Evolutionary conservation across 2,329 filamentous ascomycete species (phyloP).

Genomic region (Dothistroma septosporum): DNA sequence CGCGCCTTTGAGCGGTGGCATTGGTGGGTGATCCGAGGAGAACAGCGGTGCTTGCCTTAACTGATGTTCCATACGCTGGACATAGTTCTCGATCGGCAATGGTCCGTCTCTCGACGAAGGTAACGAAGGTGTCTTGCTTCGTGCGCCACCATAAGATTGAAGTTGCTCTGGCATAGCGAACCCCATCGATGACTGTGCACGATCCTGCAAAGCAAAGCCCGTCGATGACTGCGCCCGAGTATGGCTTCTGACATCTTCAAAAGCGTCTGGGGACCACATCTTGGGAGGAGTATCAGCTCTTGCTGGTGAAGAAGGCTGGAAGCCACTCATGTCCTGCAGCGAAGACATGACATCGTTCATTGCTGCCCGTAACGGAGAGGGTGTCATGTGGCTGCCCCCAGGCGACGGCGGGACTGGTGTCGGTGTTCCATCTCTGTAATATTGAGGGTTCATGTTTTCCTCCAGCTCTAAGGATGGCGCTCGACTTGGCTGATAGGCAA

Average conservation of each 20-base stretch:
- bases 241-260: conserved; percentile 55
- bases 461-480: conserved; percentile 45
- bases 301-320: conserved; percentile 44
- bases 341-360: conserved; percentile 99
- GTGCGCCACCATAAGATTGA: conserved; percentile 44
- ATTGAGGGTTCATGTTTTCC: conserved; percentile 34
- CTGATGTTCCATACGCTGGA: conserved; percentile 84
- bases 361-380: conserved; percentile 84
- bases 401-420: conserved; percentile 68
- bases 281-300: conserved; percentile 58
- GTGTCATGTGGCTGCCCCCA: conserved; percentile 57
- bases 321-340: conserved; percentile 75
- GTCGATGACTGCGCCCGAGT: conserved; percentile 67
- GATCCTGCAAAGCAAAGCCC: conserved; percentile 51
- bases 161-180: conserved; percentile 45
- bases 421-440: conserved; percentile 50
- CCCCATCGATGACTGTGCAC: conserved; percentile 72
- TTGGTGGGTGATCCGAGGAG: conserved; percentile 36
- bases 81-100: conserved; percentile 77
- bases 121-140: conserved; percentile 45
- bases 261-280: conserved; percentile 89
- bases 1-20: conserved; percentile 31
- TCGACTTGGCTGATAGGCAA: conserved; percentile 49
- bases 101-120: conserved; percentile 46
- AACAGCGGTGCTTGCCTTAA: conserved; percentile 64